Conservation (phyloP, 1,139 yeast genomes). For the Pichia sp. region DNA sequence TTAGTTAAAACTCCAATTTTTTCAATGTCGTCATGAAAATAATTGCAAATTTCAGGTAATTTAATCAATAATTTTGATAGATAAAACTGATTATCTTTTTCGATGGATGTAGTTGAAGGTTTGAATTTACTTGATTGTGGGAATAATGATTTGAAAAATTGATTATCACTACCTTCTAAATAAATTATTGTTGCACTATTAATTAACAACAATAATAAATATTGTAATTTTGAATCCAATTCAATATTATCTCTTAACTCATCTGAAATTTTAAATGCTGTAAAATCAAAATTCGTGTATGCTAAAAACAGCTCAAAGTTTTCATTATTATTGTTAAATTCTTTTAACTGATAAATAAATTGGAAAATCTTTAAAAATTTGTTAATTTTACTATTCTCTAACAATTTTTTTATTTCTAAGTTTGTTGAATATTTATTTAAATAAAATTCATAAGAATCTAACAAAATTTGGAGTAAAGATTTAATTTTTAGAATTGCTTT, state of each 20-base stretch:
- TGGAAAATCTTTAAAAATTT: constrained; percentile 24
- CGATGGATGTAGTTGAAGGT: background rate
- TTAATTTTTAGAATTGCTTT: constrained; percentile 35
- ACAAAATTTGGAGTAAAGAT: constrained; percentile 33
- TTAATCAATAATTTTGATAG: constrained; percentile 11
- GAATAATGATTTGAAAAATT: constrained; percentile 16
- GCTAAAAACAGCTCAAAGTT: constrained; percentile 36
- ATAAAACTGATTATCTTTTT: constrained; percentile 6
- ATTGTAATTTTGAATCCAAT: constrained; percentile 19
- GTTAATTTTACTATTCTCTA: constrained; percentile 12
- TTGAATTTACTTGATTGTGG: constrained; percentile 5
- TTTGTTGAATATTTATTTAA: constrained; percentile 16
- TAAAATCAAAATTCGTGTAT: constrained; percentile 39
- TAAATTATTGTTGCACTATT: constrained; percentile 28
- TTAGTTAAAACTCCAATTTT: constrained; percentile 9
- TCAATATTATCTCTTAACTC: constrained; percentile 23
- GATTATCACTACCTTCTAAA: constrained; percentile 15
- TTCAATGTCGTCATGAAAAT: constrained; percentile 15
- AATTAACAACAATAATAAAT: constrained; percentile 26
- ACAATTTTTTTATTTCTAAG: constrained; percentile 9
- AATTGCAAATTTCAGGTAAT: constrained; percentile 7
- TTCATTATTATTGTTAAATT: constrained; percentile 21
- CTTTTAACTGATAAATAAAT: constrained; percentile 24
- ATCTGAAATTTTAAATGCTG: constrained; percentile 28
- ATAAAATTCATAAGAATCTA: constrained; percentile 30